Evolutionary conservation across 495 filamentous ascomycete species (phyloP).

Genomic region (Cercophora newfieldiana): DNA sequence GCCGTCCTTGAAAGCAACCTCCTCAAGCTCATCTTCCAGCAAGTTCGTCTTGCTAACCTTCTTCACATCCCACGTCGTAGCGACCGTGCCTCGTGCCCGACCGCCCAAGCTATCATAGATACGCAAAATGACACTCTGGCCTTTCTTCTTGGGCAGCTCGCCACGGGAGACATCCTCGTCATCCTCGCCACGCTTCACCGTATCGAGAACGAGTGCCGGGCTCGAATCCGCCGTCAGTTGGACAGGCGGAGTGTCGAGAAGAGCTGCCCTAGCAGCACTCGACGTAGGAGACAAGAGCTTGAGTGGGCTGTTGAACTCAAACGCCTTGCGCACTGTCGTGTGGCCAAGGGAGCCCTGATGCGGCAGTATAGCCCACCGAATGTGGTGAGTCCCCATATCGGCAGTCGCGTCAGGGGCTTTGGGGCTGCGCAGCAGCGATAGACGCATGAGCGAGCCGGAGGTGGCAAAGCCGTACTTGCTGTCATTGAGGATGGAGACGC

Average conservation of each 20-base stretch:
- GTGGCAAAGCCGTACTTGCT: conserved; percentile 97
- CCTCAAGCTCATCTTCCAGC: conserved; percentile 69
- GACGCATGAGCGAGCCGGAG: conserved; percentile 84
- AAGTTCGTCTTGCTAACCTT: conserved; percentile 79
- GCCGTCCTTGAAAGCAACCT: conserved; percentile 51
- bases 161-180: conserved; percentile 82
- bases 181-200: conserved; percentile 90
- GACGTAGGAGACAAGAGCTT: conserved; percentile 44
- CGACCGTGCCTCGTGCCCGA: conserved; percentile 64
- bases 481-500: conserved; percentile 93
- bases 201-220: conserved; percentile 71
- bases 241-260: conserved; percentile 48
- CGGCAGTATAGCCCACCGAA: conserved; percentile 90
- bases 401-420: conserved; percentile 95
- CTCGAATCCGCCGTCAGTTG: conserved; percentile 52
- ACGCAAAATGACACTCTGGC: conserved; percentile 76
- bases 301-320: conserved; percentile 87
- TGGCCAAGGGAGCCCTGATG: conserved; percentile 70
- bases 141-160: conserved; percentile 66
- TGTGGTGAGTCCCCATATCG: conserved; percentile 89
- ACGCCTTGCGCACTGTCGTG: conserved; percentile 77
- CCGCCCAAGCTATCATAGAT: conserved; percentile 94
- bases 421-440: conserved; percentile 85
- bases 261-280: conserved; percentile 24
- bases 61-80: conserved; percentile 66